Base-by-base conservation (phyloP, 345 rosid genomes). In the Fremontodendron californicum region DNA sequence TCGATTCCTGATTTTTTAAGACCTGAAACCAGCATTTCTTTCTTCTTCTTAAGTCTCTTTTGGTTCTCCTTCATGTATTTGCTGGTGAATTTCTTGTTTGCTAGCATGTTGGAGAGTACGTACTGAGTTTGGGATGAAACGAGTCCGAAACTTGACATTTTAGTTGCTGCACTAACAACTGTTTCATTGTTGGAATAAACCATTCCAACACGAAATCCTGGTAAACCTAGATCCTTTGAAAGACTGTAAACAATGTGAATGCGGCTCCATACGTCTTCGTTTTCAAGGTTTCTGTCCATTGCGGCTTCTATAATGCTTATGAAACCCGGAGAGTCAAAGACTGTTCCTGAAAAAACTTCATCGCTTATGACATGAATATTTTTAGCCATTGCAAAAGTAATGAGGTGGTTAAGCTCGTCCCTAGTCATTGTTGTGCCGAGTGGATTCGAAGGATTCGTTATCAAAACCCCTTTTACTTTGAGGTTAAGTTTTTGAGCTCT, bases 381-480 rank as follows among this genome's bases (percentile, higher is more conserved):
- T 62, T 88, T 93, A 2, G 71, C 78, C 12, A 82, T 40, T 21
- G 84, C 81, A 55, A 93, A 95, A 74, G 60, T 81, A 9, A 93
- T 71, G 69, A 95, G 88, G 49, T 83, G 80, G 73, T 84, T 80
- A 23, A 91, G 87, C 40, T 95, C 98, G 2, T 73, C 79, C 5
- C 85, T 85, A 4, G 82, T 89, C 85, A 89, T 82, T 25, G 97
- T 82, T 6, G 94, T 92, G 61, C 99, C 99, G 1, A 95, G 79
- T 1, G 97, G 99, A 80, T 95, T 95, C 3, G 97, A 93, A 58
- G 98, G 99, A 82, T 93, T 95, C 2, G 99, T 95, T 23, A 93
- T 85, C 33, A 93, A 69, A 18, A 93, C 88, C 35, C 94, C 98
- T 72, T 86, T 91, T 3, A 93, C 96, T 11, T 81, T 89, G 21